phyloP scores from a whole-genome alignment of 1,139 yeast genomes.

The Yamadazyma diospyri region DNA sequence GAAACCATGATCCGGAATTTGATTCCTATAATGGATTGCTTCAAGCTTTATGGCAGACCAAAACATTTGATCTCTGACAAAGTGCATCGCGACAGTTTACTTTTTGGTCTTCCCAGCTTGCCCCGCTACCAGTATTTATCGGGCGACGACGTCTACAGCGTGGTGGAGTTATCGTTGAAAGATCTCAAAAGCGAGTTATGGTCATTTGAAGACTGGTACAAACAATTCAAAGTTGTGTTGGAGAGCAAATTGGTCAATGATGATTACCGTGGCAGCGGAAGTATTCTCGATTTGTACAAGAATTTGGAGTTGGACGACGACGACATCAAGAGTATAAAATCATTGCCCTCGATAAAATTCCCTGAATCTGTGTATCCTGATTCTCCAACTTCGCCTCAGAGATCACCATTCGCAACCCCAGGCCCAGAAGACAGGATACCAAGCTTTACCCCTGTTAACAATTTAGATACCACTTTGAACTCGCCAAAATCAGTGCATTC shows the following conservation, averaged over 20 bases:
- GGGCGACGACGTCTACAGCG: conserved; percentile 31
- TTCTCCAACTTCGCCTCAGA: conserved; percentile 6
- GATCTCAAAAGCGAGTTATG: conserved; percentile 32
- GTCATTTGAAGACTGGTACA: conserved; percentile 20
- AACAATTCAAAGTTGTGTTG: conserved; percentile 39
- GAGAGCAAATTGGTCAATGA: conserved; percentile 23
- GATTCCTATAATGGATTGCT: conserved; percentile 51
- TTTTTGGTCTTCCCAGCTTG: conserved; percentile 56
- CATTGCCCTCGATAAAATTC: conserved; percentile 17
- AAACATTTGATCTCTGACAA: conserved; percentile 46
- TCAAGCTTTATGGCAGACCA: conserved; percentile 56
- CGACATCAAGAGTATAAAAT: conserved; percentile 15
- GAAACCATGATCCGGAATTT: conserved; percentile 56
- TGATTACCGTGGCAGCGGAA: conserved; percentile 29
- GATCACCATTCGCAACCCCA: conserved; percentile 3
- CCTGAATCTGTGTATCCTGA: conserved; percentile 10
- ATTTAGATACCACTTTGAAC: neutral
- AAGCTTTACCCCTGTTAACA: neutral
- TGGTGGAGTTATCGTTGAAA: conserved; percentile 29
- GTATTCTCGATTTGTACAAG: conserved; percentile 29
- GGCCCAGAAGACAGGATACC: conserved; percentile 1
- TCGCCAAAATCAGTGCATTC: conserved; percentile 1
- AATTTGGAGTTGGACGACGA: conserved; percentile 15
- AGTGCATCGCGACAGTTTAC: conserved; percentile 39
- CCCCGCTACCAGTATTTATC: conserved; percentile 52